Conservation (phyloP, 2,329 filamentous ascomycete genomes). For the Ophiostoma novo-ulmi region DNA sequence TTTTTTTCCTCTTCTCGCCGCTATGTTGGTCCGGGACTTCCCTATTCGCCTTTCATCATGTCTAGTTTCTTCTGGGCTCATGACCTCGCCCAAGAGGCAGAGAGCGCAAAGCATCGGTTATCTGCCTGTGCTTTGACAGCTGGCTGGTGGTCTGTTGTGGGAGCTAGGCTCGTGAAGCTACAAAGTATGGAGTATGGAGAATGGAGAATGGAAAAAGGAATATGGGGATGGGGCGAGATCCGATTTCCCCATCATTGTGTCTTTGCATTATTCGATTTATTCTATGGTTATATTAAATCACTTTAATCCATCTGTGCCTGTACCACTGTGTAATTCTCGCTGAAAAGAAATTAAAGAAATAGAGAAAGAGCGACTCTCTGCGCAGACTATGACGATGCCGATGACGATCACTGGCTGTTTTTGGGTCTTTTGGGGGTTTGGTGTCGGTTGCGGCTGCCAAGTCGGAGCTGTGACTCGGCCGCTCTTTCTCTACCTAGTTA, state of each 20-base stretch:
- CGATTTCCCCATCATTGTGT: not conserved
- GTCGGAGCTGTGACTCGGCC: constrained; percentile 7
- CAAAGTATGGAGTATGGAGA: not conserved
- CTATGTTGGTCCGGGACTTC: not conserved
- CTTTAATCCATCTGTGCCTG: not conserved
- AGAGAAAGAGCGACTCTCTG: constrained; percentile 4
- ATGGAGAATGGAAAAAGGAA: not conserved
- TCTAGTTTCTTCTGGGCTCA: not conserved
- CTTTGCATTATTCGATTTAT: not conserved
- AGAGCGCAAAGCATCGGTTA: not conserved
- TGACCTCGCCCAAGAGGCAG: not conserved
- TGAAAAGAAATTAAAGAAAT: constrained; percentile 2
- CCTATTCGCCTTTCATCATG: not conserved
- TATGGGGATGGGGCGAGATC: not conserved
- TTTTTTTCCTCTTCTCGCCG: not conserved
- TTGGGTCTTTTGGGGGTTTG: not conserved
- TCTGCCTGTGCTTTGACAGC: not conserved
- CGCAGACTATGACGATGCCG: not conserved
- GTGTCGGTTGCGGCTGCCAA: constrained; percentile 3
- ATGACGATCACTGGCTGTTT: not conserved
- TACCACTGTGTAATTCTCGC: not conserved
- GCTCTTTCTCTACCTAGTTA: not conserved
- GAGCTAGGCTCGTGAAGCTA: not conserved
- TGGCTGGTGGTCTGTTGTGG: not conserved
- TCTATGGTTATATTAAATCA: not conserved